Base-by-base conservation (phyloP, 2,329 filamentous ascomycete genomes). In the Leptographium radiaticola region DNA sequence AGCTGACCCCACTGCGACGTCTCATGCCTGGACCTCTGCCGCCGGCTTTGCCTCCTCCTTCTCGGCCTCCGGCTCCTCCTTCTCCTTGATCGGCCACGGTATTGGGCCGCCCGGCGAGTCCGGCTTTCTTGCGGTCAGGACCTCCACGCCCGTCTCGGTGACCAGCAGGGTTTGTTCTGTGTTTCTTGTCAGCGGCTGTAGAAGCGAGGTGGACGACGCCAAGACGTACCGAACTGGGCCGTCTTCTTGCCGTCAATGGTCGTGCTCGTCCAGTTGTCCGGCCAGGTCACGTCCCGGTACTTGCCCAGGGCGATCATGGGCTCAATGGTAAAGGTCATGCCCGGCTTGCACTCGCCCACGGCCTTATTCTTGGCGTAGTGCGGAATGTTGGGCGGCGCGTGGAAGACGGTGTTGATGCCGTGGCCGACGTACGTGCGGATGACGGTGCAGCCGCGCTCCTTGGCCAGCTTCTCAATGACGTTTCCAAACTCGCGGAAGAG, bases 351-450 rank as follows among this genome's bases (percentile, higher is more conserved):
- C 62, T 87, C 83, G 49, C 93, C 93, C 1, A 96, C 86, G 0
- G 91, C 89, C 79, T 97, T 98, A 72, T 97, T 98, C 77, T 95
- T 97, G 55, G 85, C 91, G 65, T 98, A 98, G 69, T 98, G 93
- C 6, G 93, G 93, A 52, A 98, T 84, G 66, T 94, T 97, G 1
- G 93, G 93, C 33, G 90, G 82, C 67, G 84, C 87, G 70, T 98
- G 93, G 77, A 98, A 98, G 45, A 95, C 75, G 59, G 82, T 85
- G 71, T 95, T 95, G 71, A 97, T 87, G 59, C 91, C 93, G 66
- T 98, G 93, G 30, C 93, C 93, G 64, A 91, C 96, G 68, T 98
- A 98, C 2, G 89, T 91, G 68, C 89, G 86, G 67, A 98, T 90
- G 33, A 96, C 90, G 62, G 87, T 89, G 75, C 91, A 96, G 63